phyloP scores from a whole-genome alignment of 345 rosid species.

The Aquilaria malaccensis region DNA sequence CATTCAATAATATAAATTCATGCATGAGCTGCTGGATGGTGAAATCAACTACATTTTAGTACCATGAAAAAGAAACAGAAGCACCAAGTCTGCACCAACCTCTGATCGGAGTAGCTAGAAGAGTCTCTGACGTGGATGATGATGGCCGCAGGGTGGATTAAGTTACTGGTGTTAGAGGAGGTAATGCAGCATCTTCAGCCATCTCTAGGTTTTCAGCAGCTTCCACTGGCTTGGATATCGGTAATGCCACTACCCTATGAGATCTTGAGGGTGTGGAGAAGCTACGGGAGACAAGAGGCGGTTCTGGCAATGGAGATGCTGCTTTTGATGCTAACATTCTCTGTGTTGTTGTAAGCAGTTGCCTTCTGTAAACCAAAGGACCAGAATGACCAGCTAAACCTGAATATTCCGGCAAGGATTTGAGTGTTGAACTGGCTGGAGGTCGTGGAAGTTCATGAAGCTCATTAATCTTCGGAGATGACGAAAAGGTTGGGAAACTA shows the following conservation, averaged over 20 bases:
- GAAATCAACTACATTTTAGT: neutral
- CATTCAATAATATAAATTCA: no score
- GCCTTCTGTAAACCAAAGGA: conserved; percentile 56
- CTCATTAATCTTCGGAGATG: conserved; percentile 89
- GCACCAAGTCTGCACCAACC: conserved; percentile 25
- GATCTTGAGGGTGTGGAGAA: conserved; percentile 78
- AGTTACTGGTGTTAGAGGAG: conserved; percentile 65
- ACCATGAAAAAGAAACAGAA: conserved; percentile 10
- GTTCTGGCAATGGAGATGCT: conserved; percentile 71
- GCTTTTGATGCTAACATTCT: conserved; percentile 28
- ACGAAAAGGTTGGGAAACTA: conserved; percentile 58
- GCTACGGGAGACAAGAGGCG: conserved; percentile 72
- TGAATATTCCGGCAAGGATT: conserved; percentile 31
- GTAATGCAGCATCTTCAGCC: conserved; percentile 41
- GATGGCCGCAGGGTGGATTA: conserved; percentile 23
- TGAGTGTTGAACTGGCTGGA: conserved; percentile 35
- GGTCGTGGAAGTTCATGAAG: conserved; percentile 99
- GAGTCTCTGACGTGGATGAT: conserved; percentile 10
- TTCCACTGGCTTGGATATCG: conserved; percentile 25
- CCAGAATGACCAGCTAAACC: conserved; percentile 58
- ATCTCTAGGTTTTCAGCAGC: conserved; percentile 31
- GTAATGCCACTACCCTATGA: conserved; percentile 37
- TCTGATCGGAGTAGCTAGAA: conserved; percentile 25
- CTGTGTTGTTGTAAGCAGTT: conserved; percentile 32
- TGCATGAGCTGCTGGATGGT: no score